Conservation (phyloP, 1,284 basidiomycete genomes). For the Mycosarcoma maydis region DNA sequence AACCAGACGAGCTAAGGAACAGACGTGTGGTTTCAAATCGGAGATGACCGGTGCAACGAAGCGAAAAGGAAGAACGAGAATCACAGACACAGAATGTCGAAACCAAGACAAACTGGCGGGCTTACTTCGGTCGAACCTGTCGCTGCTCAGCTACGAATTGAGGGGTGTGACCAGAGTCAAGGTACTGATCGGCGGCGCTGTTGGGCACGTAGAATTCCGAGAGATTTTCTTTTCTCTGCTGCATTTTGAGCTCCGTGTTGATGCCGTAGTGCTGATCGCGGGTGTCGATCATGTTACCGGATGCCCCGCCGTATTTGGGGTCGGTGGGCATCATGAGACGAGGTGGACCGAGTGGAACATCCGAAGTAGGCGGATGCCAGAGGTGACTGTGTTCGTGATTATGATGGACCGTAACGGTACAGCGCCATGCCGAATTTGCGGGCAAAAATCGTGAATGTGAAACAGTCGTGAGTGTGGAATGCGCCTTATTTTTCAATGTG, state of each 20-base stretch:
- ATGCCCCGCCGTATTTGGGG: slow-evolving; percentile 12
- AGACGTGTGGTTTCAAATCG: too few relatives aligned
- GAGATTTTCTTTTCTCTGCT: slow-evolving; percentile 21
- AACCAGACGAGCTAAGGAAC: too few relatives aligned
- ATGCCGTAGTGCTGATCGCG: slow-evolving; percentile 26
- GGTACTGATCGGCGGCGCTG: slow-evolving; percentile 34
- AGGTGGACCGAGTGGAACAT: slow-evolving; percentile 31
- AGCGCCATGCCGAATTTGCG: too few relatives aligned
- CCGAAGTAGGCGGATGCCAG: slow-evolving; percentile 20
- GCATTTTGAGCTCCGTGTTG: slow-evolving; percentile 28
- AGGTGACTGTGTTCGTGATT: slow-evolving; percentile 12
- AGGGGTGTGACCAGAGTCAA: slow-evolving; percentile 16
- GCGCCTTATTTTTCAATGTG: too few relatives aligned
- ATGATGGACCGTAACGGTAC: too few relatives aligned
- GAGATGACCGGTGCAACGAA: too few relatives aligned
- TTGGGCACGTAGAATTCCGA: slow-evolving; percentile 15
- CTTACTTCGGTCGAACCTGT: slow-evolving; percentile 3
- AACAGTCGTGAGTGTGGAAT: too few relatives aligned
- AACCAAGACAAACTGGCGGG: too few relatives aligned
- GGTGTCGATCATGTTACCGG: slow-evolving; percentile 8
- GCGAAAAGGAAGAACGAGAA: too few relatives aligned
- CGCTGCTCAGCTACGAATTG: slow-evolving; percentile 26
- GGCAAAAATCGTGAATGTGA: too few relatives aligned
- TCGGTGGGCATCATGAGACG: slow-evolving; percentile 45
- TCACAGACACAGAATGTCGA: too few relatives aligned